Evolutionary conservation across 805 yeast genomes (phyloP).

Genomic region (Metschnikowia cubensis): DNA sequence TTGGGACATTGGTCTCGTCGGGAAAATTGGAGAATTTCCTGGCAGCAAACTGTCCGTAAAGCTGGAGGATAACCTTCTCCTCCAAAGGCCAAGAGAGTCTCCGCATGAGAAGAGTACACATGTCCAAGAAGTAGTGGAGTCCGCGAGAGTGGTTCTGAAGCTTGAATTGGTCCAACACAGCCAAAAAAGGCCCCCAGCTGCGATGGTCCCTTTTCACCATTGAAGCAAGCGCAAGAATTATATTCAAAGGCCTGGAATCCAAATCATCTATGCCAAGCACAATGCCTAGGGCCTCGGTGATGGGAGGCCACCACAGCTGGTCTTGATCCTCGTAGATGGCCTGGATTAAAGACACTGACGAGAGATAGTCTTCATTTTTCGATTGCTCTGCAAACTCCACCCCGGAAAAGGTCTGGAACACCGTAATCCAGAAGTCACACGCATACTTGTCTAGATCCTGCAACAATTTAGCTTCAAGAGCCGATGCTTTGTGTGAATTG

Average conservation of each 20-base stretch:
- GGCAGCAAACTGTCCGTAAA: conserved; percentile 29
- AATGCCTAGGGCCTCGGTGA: conserved; percentile 19
- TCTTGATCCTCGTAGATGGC: conserved; percentile 13
- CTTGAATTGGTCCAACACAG: conserved; percentile 17
- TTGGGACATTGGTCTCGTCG: conserved; percentile 29
- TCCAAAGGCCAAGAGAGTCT: conserved; percentile 30
- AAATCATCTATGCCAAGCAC: conserved; percentile 1
- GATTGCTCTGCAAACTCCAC: conserved; percentile 12
- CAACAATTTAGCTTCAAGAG: not conserved
- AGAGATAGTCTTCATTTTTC: conserved; percentile 3
- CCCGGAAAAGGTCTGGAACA: conserved; percentile 18
- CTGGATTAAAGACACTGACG: conserved; percentile 22
- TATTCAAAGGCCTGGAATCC: not conserved
- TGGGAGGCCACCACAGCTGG: conserved; percentile 26
- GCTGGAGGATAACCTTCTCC: conserved; percentile 28
- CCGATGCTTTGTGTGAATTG: not conserved
- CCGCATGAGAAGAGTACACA: conserved; percentile 23
- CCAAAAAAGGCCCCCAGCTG: conserved; percentile 27
- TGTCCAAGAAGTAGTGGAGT: conserved; percentile 27
- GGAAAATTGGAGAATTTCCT: conserved; percentile 35
- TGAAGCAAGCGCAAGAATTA: conserved; percentile 12
- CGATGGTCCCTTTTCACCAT: conserved; percentile 10
- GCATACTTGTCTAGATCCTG: conserved; percentile 6
- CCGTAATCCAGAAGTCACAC: conserved; percentile 20
- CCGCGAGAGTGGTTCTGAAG: conserved; percentile 15